Evolutionary conservation across 1,139 yeast species (phyloP).

Genomic region (Protomyces pachydermus): DNA sequence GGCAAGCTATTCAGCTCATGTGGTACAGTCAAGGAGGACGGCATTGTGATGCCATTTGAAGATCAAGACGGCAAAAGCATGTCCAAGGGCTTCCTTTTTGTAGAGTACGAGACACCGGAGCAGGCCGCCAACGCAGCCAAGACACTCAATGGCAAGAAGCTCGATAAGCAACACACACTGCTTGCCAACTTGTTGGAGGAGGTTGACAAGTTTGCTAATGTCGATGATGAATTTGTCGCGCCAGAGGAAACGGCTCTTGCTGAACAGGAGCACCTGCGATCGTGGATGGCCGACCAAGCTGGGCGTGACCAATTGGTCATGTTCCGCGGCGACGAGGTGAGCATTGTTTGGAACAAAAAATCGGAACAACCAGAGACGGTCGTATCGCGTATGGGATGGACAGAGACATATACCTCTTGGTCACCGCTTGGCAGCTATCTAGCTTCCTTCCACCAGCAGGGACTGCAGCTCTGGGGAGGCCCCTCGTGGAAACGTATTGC

Average conservation of each 20-base stretch:
- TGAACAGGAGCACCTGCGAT: constrained; percentile 61
- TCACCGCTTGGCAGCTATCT: constrained; percentile 91
- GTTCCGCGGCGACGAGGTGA: constrained; percentile 76
- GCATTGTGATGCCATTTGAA: constrained; percentile 69
- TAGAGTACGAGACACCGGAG: constrained; percentile 66
- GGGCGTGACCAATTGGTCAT: constrained; percentile 88
- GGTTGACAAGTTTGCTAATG: constrained; percentile 72
- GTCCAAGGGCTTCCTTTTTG: constrained; percentile 54
- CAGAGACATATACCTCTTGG: constrained; percentile 80
- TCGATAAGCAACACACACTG: constrained; percentile 89
- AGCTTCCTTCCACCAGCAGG: constrained; percentile 87
- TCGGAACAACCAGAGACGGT: constrained; percentile 70
- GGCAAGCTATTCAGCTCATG: constrained; percentile 71
- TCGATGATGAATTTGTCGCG: constrained; percentile 58
- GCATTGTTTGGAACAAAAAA: constrained; percentile 82
- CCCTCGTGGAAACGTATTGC: constrained; percentile 65
- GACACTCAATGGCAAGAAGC: constrained; percentile 77
- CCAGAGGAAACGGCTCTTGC: constrained; percentile 49
- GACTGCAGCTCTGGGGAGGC: constrained; percentile 97
- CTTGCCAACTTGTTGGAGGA: constrained; percentile 78
- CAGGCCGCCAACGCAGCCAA: constrained; percentile 76
- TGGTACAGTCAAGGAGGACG: constrained; percentile 62
- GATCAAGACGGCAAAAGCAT: constrained; percentile 68
- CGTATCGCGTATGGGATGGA: constrained; percentile 73
- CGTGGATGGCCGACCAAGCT: constrained; percentile 84